Evolutionary conservation across 1,139 yeast species (phyloP), one percentile per base, ranked within the genome.

Genomic region (Pneumocystis canis): DNA sequence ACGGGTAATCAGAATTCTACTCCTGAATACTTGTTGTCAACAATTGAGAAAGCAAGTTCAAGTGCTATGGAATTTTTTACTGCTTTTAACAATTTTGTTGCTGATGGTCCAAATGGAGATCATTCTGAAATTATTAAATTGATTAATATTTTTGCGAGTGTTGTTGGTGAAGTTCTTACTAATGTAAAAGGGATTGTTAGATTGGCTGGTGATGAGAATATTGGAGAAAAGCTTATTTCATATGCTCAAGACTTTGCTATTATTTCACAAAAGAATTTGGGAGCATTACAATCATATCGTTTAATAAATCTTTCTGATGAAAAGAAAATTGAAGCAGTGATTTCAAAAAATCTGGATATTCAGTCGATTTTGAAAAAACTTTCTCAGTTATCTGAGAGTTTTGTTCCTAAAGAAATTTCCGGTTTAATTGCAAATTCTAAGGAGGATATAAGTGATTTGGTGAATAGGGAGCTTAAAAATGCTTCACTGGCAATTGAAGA

Each of bases 1-100:
- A 89, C 92, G 20, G 95, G 95, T 63, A 87, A 87, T 70, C 83
- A 84, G 68, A 84, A 84, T 71, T 79, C 95, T 1, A 82, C 94
- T 0, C 89, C 95, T 1, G 85, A 82, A 69, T 85, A 83, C 70
- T 75, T 87, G 54, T 76, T 84, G 58, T 84, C 94, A 0, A 76
- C 87, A 60, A 76, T 85, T 67, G 96, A 89, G 71, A 81, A 84
- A 68, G 80, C 87, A 32, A 82, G 89, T 0, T 82, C 84, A 62
- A 78, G 82, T 32, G 89, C 90, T 0, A 87, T 92, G 6, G 94
- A 86, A 61, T 88, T 89, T 73, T 87, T 95, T 5, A 81, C 84
- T 20, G 82, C 85, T 16, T 89, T 89, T 75, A 88, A 87, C 71
- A 82, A 84, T 64, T 85, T 82, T 70, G 78, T 88, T 63, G 90